Percentiles rank a stretch among this genome's conserved stretches.
These are phyloP conservation scores for Aspergillus felis DNA, from an alignment of 2,329 filamentous ascomycete genomes.

Conservation along the genomic window DNA sequence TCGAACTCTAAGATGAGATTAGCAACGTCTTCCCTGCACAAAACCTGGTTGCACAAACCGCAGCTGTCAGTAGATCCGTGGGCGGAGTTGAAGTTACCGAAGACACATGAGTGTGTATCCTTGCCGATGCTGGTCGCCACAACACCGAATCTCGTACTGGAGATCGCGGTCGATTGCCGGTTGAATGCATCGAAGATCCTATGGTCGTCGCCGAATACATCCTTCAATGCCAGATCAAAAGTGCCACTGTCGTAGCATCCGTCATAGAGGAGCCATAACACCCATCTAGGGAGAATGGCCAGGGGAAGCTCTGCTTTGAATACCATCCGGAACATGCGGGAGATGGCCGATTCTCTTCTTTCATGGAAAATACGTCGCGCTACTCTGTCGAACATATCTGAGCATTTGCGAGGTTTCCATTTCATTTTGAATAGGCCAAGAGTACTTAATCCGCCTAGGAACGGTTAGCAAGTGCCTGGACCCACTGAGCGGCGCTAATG, in stretches of 20 bases:
- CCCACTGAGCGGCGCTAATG: neutral
- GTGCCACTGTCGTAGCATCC: slow-evolving; percentile 18
- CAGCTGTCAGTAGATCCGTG: slow-evolving; percentile 1
- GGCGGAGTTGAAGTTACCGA: slow-evolving; percentile 18
- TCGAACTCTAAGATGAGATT: slow-evolving; percentile 12
- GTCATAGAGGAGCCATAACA: slow-evolving; percentile 16
- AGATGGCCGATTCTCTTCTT: slow-evolving; percentile 4
- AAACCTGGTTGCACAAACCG: neutral
- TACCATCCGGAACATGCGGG: slow-evolving; percentile 3
- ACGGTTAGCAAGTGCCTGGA: neutral
- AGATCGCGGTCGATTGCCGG: neutral
- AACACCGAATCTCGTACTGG: slow-evolving; percentile 12
- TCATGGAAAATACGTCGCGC: slow-evolving; percentile 11
- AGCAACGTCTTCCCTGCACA: neutral
- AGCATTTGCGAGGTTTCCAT: slow-evolving; percentile 13
- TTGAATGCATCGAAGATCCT: slow-evolving; percentile 12
- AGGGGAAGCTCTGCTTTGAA: slow-evolving; percentile 4
- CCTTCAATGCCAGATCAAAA: slow-evolving; percentile 16
- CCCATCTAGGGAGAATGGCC: slow-evolving; percentile 4
- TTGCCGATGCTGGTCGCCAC: slow-evolving; percentile 16
- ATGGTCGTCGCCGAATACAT: slow-evolving; percentile 12
- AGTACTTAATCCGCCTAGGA: slow-evolving; percentile 14
- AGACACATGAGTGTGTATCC: slow-evolving; percentile 16
- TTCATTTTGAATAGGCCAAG: slow-evolving; percentile 13
- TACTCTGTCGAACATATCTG: slow-evolving; percentile 7